These are phyloP conservation scores for Trichoderma citrinoviride DNA, from an alignment of 2,329 filamentous ascomycete genomes.

Conservation along the genomic window DNA sequence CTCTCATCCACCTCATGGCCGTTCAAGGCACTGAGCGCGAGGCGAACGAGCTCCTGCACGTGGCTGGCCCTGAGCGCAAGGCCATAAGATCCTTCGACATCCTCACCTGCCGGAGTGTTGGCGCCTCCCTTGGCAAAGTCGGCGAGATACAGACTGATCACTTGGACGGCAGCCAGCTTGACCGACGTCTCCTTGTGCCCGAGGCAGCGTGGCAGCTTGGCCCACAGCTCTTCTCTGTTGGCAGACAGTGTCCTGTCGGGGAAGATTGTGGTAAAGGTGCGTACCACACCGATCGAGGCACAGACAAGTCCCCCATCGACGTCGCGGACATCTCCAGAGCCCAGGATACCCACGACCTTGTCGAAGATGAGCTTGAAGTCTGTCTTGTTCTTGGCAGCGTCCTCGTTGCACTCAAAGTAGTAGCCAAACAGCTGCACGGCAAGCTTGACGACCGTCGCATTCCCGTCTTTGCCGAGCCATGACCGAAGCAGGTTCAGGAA, in stretches of 20 bases:
- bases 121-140: slow-evolving; percentile 67
- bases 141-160: slow-evolving; percentile 74
- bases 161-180: slow-evolving; percentile 70
- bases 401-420: slow-evolving; percentile 70
- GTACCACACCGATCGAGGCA: slow-evolving; percentile 67
- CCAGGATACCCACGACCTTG: slow-evolving; percentile 53
- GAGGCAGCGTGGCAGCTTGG: slow-evolving; percentile 63
- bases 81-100: slow-evolving; percentile 68
- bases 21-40: slow-evolving; percentile 55
- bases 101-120: slow-evolving; percentile 49
- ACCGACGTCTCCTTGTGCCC: slow-evolving; percentile 70
- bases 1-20: slow-evolving; percentile 65
- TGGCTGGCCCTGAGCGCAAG: slow-evolving; percentile 63
- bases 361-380: slow-evolving; percentile 64
- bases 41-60: slow-evolving; percentile 57
- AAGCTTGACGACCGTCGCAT: slow-evolving; percentile 66
- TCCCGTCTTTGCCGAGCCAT: slow-evolving; percentile 75
- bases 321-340: slow-evolving; percentile 51
- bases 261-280: slow-evolving; percentile 64
- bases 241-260: slow-evolving; percentile 62
- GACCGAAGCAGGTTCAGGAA: slow-evolving; percentile 69
- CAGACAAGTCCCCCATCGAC: slow-evolving; percentile 70
- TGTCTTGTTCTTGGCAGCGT: slow-evolving; percentile 59
- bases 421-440: slow-evolving; percentile 79
- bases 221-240: slow-evolving; percentile 67